Evolutionary conservation across 495 filamentous ascomycete species (phyloP), one percentile per base, ranked within the genome.

Genomic region (Alectoria sarmentosa): DNA sequence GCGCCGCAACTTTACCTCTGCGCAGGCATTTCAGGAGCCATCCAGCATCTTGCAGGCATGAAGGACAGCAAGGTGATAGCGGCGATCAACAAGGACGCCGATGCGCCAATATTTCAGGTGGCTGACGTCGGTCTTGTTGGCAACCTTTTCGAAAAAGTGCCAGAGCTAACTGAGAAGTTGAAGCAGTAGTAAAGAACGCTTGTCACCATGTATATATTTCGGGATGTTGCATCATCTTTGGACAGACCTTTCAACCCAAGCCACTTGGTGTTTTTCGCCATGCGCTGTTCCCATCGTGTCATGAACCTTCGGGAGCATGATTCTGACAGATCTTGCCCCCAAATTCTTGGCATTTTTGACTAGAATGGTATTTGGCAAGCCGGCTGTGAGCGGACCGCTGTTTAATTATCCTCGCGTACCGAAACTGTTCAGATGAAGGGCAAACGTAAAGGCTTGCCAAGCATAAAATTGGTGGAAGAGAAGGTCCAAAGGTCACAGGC

Each of bases 51-150:
- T 76, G 95, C 95, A 49, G 94, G 94, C 73, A 98, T 98, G 94
- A 98, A 98, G 84, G 94, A 98, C 74, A 96, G 90, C 80, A 98
- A 98, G 82, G 95, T 98, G 66, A 98, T 98, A 82, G 95, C 92
- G 44, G 90, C 90, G 37, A 98, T 98, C 74, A 98, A 98, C 81
- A 98, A 98, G 81, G 94, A 98, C 71, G 79, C 84, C 3, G 94
- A 98, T 77, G 94, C 93, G 61, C 94, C 94, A 4, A 98, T 98
- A 67, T 98, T 98, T 82, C 95, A 98, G 77, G 84, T 98, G 66
- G 95, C 94, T 30, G 94, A 98, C 74, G 91, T 97, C 56, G 94
- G 94, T 15, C 78, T 98, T 44, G 66, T 71, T 3, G 94, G 92
- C 64, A 94, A 98, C 80, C 77, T 98, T 71, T 98, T 98, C 75